Base-by-base conservation (phyloP, 2,329 filamentous ascomycete genomes). In the Ophiocordyceps sinensis region DNA sequence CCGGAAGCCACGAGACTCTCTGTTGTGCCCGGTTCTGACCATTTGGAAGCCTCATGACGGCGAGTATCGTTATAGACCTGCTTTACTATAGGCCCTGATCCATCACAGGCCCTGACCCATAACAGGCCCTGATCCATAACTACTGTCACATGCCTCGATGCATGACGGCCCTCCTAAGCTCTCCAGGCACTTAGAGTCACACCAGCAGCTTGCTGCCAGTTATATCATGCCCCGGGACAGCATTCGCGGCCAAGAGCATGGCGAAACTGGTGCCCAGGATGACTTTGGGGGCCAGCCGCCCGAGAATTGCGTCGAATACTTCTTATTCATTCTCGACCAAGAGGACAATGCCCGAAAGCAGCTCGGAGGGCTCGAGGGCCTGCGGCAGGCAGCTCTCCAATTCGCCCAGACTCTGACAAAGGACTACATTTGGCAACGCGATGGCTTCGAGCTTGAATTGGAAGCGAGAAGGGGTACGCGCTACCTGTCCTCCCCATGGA, bases 401-500 rank as follows among this genome's bases (percentile, higher is more conserved):
- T 61, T 91, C n/a, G 58, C 62, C 5, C 76, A 75, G 36, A 66
- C 70, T 3, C 63, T 86, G 8, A 69, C 89, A n/a, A 79, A 76
- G 49, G 80, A 85, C 45, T 94, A 95, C 52, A 94, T 98, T 46
- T 98, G 91, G 91, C 91, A 98, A 58, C 77, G 87, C 12, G 87
- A 94, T 41, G 64, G 69, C 0, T 88, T 98, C 47, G 71, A 69
- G n/a, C 63, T 94, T 6, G 74, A 82, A 15, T 68, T 68, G 52
- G 81, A 68, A 61, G 81, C 62, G 41, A 64, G 67, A 19, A 60
- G 67, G 52, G 77, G 79, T 79, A 56, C 52, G 65, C 47, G 19
- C 35, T 9, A 8, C 6, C 1, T 13, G 29, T 5, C n/a, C 37
- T 10, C n/a, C 37, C 9, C 7, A 13, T 31, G 12, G 12, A 35